Conservation (phyloP, 257 asterid genomes). For the Capsicum chinense region DNA sequence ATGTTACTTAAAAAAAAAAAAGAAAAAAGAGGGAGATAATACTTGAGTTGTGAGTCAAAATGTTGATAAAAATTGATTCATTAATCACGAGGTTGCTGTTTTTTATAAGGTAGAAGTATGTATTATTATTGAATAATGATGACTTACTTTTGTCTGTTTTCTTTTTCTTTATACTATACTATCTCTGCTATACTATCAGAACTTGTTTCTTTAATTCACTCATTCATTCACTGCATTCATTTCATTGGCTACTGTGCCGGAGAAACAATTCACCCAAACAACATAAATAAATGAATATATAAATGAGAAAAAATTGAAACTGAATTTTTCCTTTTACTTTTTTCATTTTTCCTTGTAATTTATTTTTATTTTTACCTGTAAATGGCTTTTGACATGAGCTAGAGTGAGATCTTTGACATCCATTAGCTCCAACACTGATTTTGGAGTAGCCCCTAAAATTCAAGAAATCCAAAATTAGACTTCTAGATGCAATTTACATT, state of each 20-base stretch:
- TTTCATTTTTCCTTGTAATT: background rate
- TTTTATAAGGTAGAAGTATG: constrained; percentile 43
- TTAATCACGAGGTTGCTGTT: constrained; percentile 84
- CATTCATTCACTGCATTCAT: constrained; percentile 51
- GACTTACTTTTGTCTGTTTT: constrained; percentile 63
- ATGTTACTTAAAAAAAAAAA: too few species aligned
- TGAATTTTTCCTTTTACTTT: constrained; percentile 21
- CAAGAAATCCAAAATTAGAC: background rate
- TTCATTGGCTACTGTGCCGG: constrained; percentile 90
- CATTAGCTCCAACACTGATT: constrained; percentile 91
- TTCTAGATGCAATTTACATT: background rate
- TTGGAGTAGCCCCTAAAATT: constrained; percentile 85
- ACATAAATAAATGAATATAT: background rate
- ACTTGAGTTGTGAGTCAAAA: background rate
- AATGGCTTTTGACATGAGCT: constrained; percentile 92
- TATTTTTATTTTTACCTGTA: constrained; percentile 61
- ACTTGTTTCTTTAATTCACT: constrained; percentile 47
- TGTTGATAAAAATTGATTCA: constrained; percentile 28
- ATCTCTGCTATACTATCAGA: constrained; percentile 40
- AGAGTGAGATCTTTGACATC: constrained; percentile 94
- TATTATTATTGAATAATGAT: constrained; percentile 90
- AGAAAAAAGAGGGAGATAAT: background rate
- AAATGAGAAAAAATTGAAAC: background rate
- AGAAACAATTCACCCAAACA: constrained; percentile 47
- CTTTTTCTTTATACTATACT: constrained; percentile 33